These are phyloP conservation scores for Discostella stelligeroides DNA, from an alignment of 108 stramenopile species.

Conservation along the genomic window DNA sequence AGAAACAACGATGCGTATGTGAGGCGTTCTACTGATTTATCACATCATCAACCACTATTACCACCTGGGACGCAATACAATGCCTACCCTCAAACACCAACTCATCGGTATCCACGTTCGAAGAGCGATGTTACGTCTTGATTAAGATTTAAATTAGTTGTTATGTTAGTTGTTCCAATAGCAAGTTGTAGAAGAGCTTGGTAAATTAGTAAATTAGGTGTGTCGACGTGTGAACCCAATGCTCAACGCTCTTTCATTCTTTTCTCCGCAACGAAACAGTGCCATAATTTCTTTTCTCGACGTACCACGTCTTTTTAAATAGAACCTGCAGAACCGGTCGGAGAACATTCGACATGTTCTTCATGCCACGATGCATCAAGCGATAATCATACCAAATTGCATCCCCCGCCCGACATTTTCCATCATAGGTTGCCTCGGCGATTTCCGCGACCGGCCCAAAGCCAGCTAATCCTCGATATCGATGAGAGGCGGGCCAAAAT, in stretches of 20 bases:
- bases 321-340: constrained; percentile 64
- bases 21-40: no score
- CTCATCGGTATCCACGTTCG: background rate
- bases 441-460: constrained; percentile 61
- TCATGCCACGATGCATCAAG: constrained; percentile 64
- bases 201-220: no score
- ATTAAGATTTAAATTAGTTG: background rate
- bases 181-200: no score
- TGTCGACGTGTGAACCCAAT: no score
- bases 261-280: constrained; percentile 22
- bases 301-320: constrained; percentile 61
- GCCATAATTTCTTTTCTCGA: constrained; percentile 61
- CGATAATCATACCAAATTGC: constrained; percentile 69
- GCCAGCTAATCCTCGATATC: constrained; percentile 46
- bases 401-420: constrained; percentile 48
- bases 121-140: background rate
- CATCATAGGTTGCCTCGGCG: constrained; percentile 45
- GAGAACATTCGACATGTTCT: constrained; percentile 25
- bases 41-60: background rate
- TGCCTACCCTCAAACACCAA: background rate
- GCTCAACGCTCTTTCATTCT: no score
- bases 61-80: background rate
- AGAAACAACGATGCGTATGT: no score
- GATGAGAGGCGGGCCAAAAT: constrained; percentile 68
- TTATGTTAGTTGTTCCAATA: no score